Conservation (phyloP, 176 grass and related monocot genomes). For the Carex kokanica region DNA sequence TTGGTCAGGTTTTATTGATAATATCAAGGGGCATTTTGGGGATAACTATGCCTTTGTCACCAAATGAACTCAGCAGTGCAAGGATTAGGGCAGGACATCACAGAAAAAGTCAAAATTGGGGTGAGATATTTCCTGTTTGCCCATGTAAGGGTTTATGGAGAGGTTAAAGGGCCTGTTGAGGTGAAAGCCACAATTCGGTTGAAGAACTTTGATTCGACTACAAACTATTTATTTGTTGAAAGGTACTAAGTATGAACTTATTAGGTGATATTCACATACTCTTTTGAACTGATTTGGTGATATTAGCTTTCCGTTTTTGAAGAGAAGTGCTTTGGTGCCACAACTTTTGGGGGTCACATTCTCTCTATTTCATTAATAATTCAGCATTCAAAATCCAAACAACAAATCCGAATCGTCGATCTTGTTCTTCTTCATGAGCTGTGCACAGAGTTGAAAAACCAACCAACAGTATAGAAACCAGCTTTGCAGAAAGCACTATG, state of each 20-base stretch:
- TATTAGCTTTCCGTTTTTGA: neutral
- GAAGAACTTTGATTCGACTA: conserved; percentile 52
- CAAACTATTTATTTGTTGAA: conserved; percentile 51
- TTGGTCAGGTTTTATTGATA: conserved; percentile 77
- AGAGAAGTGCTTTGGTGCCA: neutral
- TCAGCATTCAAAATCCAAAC: neutral
- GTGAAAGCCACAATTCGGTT: conserved; percentile 67
- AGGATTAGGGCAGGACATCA: conserved; percentile 86
- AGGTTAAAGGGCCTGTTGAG: conserved; percentile 40
- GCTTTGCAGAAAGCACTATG: neutral
- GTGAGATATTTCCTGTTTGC: conserved; percentile 50
- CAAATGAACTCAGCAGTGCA: conserved; percentile 74
- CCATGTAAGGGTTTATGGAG: conserved; percentile 61
- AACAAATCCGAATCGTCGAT: neutral
- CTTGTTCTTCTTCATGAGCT: neutral
- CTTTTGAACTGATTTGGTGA: neutral
- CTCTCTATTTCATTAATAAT: neutral
- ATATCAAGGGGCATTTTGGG: conserved; percentile 60
- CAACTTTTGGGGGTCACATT: neutral
- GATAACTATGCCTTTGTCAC: conserved; percentile 82
- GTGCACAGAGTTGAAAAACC: neutral
- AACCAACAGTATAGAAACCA: neutral
- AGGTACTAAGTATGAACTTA: conserved; percentile 39
- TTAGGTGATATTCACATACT: neutral
- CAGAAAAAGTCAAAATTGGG: conserved; percentile 49